phyloP scores from a whole-genome alignment of 345 rosid species.

The Sisymbrium altissimum region DNA sequence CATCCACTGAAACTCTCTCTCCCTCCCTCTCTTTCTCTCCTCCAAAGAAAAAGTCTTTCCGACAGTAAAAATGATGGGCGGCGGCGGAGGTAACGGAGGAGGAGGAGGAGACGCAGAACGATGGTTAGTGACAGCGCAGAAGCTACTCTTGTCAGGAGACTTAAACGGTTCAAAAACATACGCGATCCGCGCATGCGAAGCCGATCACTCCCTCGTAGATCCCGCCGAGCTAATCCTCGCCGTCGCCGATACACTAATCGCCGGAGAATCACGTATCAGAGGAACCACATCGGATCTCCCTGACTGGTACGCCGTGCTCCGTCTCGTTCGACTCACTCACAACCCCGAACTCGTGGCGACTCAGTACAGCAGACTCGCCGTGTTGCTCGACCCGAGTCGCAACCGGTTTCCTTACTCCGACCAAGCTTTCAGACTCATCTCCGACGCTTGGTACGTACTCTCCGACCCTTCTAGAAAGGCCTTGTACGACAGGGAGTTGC shows the following conservation, averaged over 20 bases:
- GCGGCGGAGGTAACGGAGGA: conserved; percentile 3
- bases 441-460: conserved; percentile 79
- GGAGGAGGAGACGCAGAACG: conserved; percentile 66
- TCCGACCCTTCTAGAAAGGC: conserved; percentile 64
- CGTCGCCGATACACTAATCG: conserved; percentile 76
- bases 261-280: conserved; percentile 46
- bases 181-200: conserved; percentile 81
- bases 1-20: not conserved
- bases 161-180: conserved; percentile 66
- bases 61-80: conserved; percentile 27
- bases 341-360: conserved; percentile 61
- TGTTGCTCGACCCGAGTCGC: conserved; percentile 54
- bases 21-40: not conserved
- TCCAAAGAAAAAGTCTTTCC: conserved; percentile 2
- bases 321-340: conserved; percentile 59
- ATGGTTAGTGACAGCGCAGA: conserved; percentile 70
- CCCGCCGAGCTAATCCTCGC: conserved; percentile 67
- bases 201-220: conserved; percentile 58
- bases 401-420: conserved; percentile 66
- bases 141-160: conserved; percentile 65
- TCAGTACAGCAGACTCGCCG: conserved; percentile 75
- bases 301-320: conserved; percentile 81
- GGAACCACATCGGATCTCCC: conserved; percentile 29
- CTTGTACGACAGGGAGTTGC: conserved; percentile 65
- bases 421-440: conserved; percentile 61